These are phyloP conservation scores for Ascochyta fabae DNA, from an alignment of 2,329 filamentous ascomycete genomes.

Conservation along the genomic window DNA sequence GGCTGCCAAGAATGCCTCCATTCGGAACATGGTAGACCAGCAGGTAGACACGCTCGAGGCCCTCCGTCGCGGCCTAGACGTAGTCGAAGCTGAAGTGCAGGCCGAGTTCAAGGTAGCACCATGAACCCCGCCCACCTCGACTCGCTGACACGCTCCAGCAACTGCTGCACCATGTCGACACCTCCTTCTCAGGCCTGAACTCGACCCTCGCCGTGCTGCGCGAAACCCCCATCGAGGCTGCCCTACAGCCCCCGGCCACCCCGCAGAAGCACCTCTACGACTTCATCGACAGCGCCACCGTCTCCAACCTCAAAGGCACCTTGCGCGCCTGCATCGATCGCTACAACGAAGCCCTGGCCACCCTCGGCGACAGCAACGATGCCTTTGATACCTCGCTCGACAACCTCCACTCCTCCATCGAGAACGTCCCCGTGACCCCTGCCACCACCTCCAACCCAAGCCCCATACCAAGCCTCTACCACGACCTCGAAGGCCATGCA, in stretches of 20 bases:
- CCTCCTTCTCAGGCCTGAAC: constrained; percentile 68
- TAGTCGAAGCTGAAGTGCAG: constrained; percentile 51
- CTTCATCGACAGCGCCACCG: constrained; percentile 76
- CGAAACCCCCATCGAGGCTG: constrained; percentile 67
- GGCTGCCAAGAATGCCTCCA: constrained; percentile 57
- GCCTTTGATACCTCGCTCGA: constrained; percentile 77
- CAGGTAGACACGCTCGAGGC: constrained; percentile 54
- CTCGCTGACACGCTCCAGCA: constrained; percentile 40
- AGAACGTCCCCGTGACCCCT: constrained; percentile 41
- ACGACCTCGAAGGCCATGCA: constrained; percentile 72
- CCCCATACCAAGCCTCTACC: constrained; percentile 56
- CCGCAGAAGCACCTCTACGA: constrained; percentile 70
- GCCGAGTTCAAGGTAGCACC: constrained; percentile 52
- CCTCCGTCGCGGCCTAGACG: constrained; percentile 52
- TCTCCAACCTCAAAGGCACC: constrained; percentile 68
- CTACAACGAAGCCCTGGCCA: constrained; percentile 71
- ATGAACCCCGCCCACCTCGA: constrained; percentile 3
- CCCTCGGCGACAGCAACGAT: constrained; percentile 59
- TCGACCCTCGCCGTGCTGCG: constrained; percentile 70
- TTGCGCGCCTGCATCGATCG: constrained; percentile 75
- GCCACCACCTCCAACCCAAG: constrained; percentile 40
- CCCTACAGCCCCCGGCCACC: constrained; percentile 62
- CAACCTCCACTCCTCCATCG: constrained; percentile 44
- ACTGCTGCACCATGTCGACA: constrained; percentile 70
- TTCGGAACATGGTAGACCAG: constrained; percentile 52